phyloP scores from a whole-genome alignment of 2,329 filamentous ascomycete species.

The Colletotrichum cuscutae region DNA sequence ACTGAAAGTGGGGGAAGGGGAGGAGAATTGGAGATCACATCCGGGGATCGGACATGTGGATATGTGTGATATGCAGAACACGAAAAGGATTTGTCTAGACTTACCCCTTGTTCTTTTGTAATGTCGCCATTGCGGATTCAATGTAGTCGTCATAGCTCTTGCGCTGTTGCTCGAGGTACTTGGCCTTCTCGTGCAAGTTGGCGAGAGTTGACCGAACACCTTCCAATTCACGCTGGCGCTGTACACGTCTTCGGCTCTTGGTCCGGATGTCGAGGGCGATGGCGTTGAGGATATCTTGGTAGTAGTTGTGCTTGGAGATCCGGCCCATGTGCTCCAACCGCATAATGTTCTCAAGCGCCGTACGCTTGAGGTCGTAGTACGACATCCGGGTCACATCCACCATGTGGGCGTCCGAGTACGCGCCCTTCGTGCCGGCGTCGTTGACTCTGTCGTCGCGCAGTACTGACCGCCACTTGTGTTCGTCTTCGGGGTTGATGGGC shows the following conservation, averaged over 20 bases:
- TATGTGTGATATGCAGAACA: neutral
- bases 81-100: conserved; percentile 39
- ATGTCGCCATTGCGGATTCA: conserved; percentile 95
- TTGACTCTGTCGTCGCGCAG: conserved; percentile 83
- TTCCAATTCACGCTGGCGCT: conserved; percentile 91
- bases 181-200: conserved; percentile 86
- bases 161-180: conserved; percentile 92
- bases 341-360: conserved; percentile 93
- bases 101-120: conserved; percentile 95
- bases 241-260: conserved; percentile 92
- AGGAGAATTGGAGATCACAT: neutral
- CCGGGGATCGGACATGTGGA: neutral
- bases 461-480: conserved; percentile 85
- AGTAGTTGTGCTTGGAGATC: conserved; percentile 90
- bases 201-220: conserved; percentile 79
- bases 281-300: conserved; percentile 97
- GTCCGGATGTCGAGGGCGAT: conserved; percentile 97
- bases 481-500: conserved; percentile 86
- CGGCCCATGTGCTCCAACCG: conserved; percentile 86
- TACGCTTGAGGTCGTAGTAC: conserved; percentile 92
- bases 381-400: conserved; percentile 90
- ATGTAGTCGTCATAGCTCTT: conserved; percentile 99
- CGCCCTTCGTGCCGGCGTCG: conserved; percentile 77
- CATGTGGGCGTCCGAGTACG: conserved; percentile 91
- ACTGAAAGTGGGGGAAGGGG: neutral